phyloP scores from a whole-genome alignment of 1,284 basidiomycete genomes.

The Boletellus dicymbophilus region DNA sequence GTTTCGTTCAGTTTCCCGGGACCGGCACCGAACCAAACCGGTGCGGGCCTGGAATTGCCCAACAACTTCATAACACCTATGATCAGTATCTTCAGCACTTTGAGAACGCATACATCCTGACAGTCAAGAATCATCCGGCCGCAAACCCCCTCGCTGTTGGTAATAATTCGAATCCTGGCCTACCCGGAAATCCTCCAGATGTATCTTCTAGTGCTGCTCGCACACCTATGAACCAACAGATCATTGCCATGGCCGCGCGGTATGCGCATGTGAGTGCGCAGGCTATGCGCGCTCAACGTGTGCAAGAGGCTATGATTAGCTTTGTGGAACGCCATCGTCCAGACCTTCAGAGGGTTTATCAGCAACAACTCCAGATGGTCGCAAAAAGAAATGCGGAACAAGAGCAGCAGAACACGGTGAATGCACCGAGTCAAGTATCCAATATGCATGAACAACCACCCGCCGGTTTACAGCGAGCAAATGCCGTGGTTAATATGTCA shows the following conservation, averaged over 20 bases:
- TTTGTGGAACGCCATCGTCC: constrained; percentile 59
- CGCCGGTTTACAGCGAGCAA: constrained; percentile 17
- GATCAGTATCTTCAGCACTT: constrained; percentile 57
- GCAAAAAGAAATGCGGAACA: constrained; percentile 29
- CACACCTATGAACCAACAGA: constrained; percentile 15
- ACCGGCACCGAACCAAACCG: constrained; percentile 55
- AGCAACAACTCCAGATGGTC: constrained; percentile 21
- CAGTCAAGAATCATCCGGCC: constrained; percentile 22
- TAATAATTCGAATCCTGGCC: constrained; percentile 15
- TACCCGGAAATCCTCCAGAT: constrained; percentile 23
- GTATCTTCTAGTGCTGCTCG: constrained; percentile 19
- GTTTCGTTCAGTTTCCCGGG: constrained; percentile 61
- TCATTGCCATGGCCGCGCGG: constrained; percentile 25
- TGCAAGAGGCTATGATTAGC: constrained; percentile 53
- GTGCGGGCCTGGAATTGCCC: constrained; percentile 58
- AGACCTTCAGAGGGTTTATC: constrained; percentile 27
- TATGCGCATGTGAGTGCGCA: constrained; percentile 45
- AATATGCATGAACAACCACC: constrained; percentile 25
- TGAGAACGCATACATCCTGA: constrained; percentile 52
- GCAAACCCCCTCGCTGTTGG: constrained; percentile 7
- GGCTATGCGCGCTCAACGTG: constrained; percentile 53
- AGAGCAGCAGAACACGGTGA: constrained; percentile 24
- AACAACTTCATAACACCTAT: constrained; percentile 61
- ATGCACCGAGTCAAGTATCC: constrained; percentile 14
- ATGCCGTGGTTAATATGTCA: constrained; percentile 10